Conservation (phyloP, 176 grass and related monocot genomes). For the Tillandsia leiboldiana region DNA sequence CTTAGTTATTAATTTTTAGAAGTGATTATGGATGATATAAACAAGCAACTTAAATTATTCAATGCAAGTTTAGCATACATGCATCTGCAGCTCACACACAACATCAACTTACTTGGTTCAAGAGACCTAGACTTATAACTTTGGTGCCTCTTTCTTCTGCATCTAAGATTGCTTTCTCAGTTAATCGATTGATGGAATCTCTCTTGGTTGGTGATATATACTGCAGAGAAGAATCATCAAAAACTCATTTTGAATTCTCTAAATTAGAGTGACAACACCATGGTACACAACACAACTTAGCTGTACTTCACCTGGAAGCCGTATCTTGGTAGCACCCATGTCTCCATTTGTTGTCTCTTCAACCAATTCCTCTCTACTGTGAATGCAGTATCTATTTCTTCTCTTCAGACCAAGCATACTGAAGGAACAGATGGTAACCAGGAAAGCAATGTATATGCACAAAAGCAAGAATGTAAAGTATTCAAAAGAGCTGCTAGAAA, state of each 20-base stretch:
- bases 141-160: slow-evolving; percentile 40
- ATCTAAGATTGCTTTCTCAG: slow-evolving; percentile 40
- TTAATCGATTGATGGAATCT: slow-evolving; percentile 17
- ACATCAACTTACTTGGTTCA: slow-evolving; percentile 45
- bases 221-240: no score
- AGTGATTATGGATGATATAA: background rate
- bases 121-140: no score
- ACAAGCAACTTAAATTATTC: background rate
- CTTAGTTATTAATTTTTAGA: background rate
- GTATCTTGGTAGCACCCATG: slow-evolving; percentile 50
- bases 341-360: slow-evolving; percentile 30
- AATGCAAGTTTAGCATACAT: background rate
- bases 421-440: no score
- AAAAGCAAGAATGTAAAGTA: no score
- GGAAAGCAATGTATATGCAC: no score
- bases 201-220: slow-evolving; percentile 12
- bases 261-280: no score
- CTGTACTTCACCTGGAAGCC: slow-evolving; percentile 26
- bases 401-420: no score
- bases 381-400: no score
- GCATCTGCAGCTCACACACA: background rate
- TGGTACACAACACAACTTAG: background rate
- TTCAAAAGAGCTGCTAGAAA: no score
- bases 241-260: no score
- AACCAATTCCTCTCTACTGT: slow-evolving; percentile 33